Evolutionary conservation across 2,329 filamentous ascomycete species (phyloP).

Genomic region (Cladosporium phlei): DNA sequence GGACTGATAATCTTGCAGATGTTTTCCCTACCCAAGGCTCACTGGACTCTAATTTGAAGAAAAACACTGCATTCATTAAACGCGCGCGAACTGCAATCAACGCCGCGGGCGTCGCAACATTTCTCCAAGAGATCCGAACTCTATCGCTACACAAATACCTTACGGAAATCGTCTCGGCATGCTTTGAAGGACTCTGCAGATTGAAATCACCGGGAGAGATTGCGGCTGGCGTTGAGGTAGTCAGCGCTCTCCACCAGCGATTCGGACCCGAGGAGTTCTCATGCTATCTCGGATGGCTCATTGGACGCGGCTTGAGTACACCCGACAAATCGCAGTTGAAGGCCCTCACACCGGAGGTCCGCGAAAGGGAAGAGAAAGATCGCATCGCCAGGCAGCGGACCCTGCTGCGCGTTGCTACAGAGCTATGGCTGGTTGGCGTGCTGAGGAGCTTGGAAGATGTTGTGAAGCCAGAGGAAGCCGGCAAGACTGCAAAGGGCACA

Average conservation of each 20-base stretch:
- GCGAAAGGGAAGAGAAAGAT: slow-evolving; percentile 94
- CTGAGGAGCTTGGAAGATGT: slow-evolving; percentile 74
- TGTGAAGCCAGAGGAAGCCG: slow-evolving; percentile 59
- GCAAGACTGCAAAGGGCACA: slow-evolving; percentile 49
- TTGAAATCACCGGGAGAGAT: slow-evolving; percentile 90
- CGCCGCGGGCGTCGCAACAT: slow-evolving; percentile 70
- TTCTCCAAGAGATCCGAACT: slow-evolving; percentile 83
- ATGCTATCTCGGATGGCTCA: slow-evolving; percentile 82
- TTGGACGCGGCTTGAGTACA: slow-evolving; percentile 84
- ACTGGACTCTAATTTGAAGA: slow-evolving; percentile 92
- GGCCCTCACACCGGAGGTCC: slow-evolving; percentile 69
- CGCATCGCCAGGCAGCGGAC: slow-evolving; percentile 79
- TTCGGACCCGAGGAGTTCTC: slow-evolving; percentile 91
- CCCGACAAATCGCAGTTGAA: slow-evolving; percentile 84
- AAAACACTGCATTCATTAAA: slow-evolving; percentile 98
- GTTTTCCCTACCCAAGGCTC: slow-evolving; percentile 71
- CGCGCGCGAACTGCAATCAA: slow-evolving; percentile 86
- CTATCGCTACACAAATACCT: slow-evolving; percentile 94
- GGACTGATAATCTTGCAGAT: slow-evolving; percentile 48
- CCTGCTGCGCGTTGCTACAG: slow-evolving; percentile 83
- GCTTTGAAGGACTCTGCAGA: slow-evolving; percentile 88
- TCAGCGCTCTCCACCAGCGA: slow-evolving; percentile 90
- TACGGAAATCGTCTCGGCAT: slow-evolving; percentile 92
- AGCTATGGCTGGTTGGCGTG: slow-evolving; percentile 90
- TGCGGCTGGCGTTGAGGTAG: slow-evolving; percentile 83